phyloP scores from a whole-genome alignment of 2,329 filamentous ascomycete genomes.

The Metarhizium anisopliae region DNA sequence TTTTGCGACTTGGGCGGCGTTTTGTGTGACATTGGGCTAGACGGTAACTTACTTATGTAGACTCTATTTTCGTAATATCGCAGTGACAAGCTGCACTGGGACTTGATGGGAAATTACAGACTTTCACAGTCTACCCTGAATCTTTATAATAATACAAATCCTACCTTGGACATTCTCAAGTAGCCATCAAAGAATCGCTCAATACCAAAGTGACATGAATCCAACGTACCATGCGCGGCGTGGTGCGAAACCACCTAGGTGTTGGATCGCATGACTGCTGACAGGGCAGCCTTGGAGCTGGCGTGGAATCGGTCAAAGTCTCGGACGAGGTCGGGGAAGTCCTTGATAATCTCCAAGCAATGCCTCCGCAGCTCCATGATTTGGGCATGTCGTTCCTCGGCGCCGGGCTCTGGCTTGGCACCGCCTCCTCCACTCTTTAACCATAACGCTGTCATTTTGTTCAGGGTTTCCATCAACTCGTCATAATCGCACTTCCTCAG shows the following conservation, averaged over 20 bases:
- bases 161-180: neutral
- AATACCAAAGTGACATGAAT: neutral
- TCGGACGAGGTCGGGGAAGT: slow-evolving; percentile 17
- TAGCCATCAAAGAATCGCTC: neutral
- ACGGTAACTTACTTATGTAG: neutral
- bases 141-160: neutral
- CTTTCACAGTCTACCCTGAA: neutral
- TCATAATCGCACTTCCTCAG: slow-evolving; percentile 18
- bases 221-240: neutral
- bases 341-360: slow-evolving; percentile 15
- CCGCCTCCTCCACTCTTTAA: slow-evolving; percentile 2
- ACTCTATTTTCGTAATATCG: neutral
- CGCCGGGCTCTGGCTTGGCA: slow-evolving; percentile 1
- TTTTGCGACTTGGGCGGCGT: neutral
- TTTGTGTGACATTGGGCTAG: neutral
- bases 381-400: slow-evolving; percentile 6
- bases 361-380: slow-evolving; percentile 13
- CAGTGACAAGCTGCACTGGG: neutral
- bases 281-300: slow-evolving; percentile 9
- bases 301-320: slow-evolving; percentile 19
- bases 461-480: slow-evolving; percentile 12
- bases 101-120: neutral
- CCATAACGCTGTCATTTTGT: slow-evolving; percentile 12
- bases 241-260: neutral
- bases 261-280: neutral